Percentiles rank a stretch among this genome's conserved stretches.
Conservation (phyloP, 305 asterid species). For the Coffea humblotiana region DNA sequence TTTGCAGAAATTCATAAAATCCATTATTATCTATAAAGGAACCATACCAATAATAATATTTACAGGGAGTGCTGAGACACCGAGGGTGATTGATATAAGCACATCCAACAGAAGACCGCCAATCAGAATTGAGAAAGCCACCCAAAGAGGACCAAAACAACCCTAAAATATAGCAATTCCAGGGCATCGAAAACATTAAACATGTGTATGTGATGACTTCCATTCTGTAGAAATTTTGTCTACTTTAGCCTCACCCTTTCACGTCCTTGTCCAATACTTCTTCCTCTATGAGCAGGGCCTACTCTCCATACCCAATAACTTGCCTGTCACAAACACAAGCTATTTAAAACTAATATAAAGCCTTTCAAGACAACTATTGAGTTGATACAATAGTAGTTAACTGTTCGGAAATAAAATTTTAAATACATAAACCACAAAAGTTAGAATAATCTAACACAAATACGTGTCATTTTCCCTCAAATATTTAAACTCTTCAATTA, state of each 20-base stretch:
- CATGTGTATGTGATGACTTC: too few relatives aligned
- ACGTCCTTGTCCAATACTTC: conserved; percentile 36
- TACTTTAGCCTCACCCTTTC: conserved; percentile 43
- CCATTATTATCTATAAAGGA: neutral
- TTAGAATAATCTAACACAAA: neutral
- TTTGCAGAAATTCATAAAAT: neutral
- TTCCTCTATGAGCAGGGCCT: conserved; percentile 51
- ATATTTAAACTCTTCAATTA: neutral
- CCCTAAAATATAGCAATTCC: conserved; percentile 38
- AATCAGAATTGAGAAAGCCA: conserved; percentile 70
- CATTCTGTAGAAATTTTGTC: neutral
- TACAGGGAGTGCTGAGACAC: conserved; percentile 77
- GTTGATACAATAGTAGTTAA: neutral
- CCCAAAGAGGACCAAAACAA: conserved; percentile 68
- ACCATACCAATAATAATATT: conserved; percentile 65
- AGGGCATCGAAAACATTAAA: neutral
- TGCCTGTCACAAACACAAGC: conserved; percentile 37
- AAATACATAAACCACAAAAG: neutral
- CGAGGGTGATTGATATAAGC: conserved; percentile 67
- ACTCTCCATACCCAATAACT: conserved; percentile 75
- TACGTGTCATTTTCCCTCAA: neutral
- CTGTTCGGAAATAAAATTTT: neutral
- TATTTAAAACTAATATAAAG: conserved; percentile 8
- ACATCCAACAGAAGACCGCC: conserved; percentile 77
- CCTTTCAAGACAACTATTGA: neutral